Percentiles rank a stretch among this genome's conserved stretches.
These are phyloP conservation scores for Durio zibethinus DNA, from an alignment of 345 rosid genomes.

Conservation along the genomic window DNA sequence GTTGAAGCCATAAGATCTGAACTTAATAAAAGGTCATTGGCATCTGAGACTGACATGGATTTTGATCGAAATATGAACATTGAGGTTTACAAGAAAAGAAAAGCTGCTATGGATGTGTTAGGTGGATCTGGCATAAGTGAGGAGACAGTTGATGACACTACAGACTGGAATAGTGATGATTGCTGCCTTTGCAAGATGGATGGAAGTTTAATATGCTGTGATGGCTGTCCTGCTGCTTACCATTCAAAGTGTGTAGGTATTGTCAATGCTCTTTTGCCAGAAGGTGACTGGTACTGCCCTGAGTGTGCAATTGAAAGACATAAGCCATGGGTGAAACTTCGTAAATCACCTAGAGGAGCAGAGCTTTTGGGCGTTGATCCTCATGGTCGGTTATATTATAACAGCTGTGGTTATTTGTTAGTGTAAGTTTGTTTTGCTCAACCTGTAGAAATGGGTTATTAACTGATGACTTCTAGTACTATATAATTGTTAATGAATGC, in stretches of 20 bases:
- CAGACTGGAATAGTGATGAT: constrained; percentile 87
- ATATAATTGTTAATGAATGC: neutral
- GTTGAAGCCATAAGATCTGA: constrained; percentile 69
- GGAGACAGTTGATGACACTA: constrained; percentile 49
- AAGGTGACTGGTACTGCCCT: constrained; percentile 98
- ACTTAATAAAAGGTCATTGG: constrained; percentile 65
- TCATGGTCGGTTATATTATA: constrained; percentile 63
- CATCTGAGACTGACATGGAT: constrained; percentile 62
- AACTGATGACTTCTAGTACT: neutral
- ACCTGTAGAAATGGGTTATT: neutral
- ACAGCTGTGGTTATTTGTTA: constrained; percentile 80
- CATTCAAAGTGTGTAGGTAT: constrained; percentile 96
- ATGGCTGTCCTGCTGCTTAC: constrained; percentile 99
- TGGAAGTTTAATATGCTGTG: constrained; percentile 90
- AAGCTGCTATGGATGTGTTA: constrained; percentile 37
- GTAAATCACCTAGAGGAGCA: constrained; percentile 76
- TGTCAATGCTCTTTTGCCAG: constrained; percentile 75
- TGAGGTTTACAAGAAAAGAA: constrained; percentile 56
- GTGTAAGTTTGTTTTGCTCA: constrained; percentile 66
- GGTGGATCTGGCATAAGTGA: constrained; percentile 49
- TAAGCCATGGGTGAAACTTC: constrained; percentile 51
- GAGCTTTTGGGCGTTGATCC: constrained; percentile 80
- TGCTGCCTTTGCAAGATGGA: constrained; percentile 98
- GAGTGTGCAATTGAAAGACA: constrained; percentile 70
- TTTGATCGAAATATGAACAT: constrained; percentile 47